Conservation (phyloP, 1,284 basidiomycete species). For the Fomitopsis palustris region DNA sequence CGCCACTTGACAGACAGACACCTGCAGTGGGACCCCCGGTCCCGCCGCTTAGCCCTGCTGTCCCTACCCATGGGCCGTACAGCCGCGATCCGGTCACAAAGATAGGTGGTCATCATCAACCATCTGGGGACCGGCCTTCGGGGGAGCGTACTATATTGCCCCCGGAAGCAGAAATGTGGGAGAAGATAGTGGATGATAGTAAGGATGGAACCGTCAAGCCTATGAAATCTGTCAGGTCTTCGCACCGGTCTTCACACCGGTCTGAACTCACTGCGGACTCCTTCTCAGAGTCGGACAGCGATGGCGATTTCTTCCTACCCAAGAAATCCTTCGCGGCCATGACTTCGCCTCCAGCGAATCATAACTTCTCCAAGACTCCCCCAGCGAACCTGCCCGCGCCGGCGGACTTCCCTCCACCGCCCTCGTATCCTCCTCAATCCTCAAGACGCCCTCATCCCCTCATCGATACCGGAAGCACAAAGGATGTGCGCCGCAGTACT, state of each 20-base stretch:
- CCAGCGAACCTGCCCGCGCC: slow-evolving; percentile 20
- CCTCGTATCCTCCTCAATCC: slow-evolving; percentile 9
- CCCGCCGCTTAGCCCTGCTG: slow-evolving; percentile 53
- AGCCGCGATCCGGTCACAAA: slow-evolving; percentile 5
- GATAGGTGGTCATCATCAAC: slow-evolving; percentile 10
- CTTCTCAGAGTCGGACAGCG: slow-evolving; percentile 39
- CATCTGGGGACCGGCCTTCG: neutral
- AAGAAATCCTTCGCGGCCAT: slow-evolving; percentile 17
- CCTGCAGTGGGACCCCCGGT: neutral
- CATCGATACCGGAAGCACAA: slow-evolving; percentile 23
- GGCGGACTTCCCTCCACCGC: slow-evolving; percentile 20
- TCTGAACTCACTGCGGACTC: neutral
- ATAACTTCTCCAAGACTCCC: slow-evolving; percentile 15
- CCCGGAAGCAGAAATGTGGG: neutral
- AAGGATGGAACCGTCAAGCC: slow-evolving; percentile 19
- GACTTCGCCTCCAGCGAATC: slow-evolving; percentile 13
- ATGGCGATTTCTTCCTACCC: slow-evolving; percentile 34
- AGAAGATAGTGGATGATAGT: slow-evolving; percentile 20
- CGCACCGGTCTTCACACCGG: neutral
- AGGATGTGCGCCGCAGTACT: slow-evolving; percentile 47
- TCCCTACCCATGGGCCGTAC: neutral
- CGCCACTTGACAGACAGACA: neutral
- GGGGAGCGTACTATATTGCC: neutral
- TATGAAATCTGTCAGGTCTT: slow-evolving; percentile 1
- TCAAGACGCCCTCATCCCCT: slow-evolving; percentile 11